Evolutionary conservation across 208 protist species (phyloP).

Genomic region (Acanthamoeba polyphaga): DNA sequence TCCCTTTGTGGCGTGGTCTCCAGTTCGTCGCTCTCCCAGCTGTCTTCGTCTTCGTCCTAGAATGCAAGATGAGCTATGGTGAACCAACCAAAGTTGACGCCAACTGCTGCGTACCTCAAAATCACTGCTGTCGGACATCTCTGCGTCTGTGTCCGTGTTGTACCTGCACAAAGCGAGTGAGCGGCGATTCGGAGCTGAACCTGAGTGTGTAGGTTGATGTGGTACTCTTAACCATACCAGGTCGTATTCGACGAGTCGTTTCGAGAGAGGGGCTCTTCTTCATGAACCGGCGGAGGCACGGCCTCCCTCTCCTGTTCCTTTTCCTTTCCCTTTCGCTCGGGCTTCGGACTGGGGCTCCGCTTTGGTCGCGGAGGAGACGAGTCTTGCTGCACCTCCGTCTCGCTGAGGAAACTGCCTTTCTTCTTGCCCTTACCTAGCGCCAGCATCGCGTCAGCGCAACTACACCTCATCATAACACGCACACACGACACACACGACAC

Average conservation of each 20-base stretch:
- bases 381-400: not conserved
- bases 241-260: not conserved
- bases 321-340: not conserved
- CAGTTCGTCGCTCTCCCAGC: not conserved
- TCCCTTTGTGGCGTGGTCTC: not conserved
- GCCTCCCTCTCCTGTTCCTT: not conserved
- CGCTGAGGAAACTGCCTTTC: not conserved
- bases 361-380: not conserved
- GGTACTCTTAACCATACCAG: not conserved
- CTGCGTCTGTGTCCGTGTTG: not conserved
- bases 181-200: too few species aligned
- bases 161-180: not conserved
- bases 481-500: too few species aligned
- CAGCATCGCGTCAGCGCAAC: too few species aligned
- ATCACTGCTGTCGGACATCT: slow-evolving; percentile 18
- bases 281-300: not conserved
- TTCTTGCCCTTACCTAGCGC: not conserved
- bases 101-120: not conserved
- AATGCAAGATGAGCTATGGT: too few species aligned
- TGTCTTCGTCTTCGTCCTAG: not conserved
- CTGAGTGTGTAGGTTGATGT: too few species aligned
- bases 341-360: not conserved
- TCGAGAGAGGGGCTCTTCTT: not conserved
- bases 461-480: too few species aligned
- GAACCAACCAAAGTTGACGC: too few species aligned